These are phyloP conservation scores for Nothophoma quercina DNA, from an alignment of 2,329 filamentous ascomycete species.

Conservation along the genomic window DNA sequence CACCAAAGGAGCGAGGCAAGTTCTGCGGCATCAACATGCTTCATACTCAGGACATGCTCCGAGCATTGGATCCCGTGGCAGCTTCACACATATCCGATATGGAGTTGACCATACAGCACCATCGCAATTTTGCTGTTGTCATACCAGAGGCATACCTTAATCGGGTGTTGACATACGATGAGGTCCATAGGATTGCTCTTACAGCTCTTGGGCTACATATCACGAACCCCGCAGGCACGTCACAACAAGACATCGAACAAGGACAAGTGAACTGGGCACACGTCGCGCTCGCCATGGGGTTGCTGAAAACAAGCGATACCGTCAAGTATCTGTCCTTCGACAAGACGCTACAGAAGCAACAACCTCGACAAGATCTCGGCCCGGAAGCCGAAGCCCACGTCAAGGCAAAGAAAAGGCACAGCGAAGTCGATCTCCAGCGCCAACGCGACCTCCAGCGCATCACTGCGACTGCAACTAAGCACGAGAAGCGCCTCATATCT, in stretches of 20 bases:
- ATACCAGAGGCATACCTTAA: conserved; percentile 46
- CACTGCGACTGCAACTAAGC: conserved; percentile 61
- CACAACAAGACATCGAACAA: conserved; percentile 6
- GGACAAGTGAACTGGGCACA: conserved; percentile 50
- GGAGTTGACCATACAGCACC: conserved; percentile 26
- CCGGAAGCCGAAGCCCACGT: conserved; percentile 12
- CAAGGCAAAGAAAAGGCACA: conserved; percentile 18
- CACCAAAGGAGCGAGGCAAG: conserved; percentile 32
- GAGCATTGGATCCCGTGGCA: conserved; percentile 50
- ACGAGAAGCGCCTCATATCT: conserved; percentile 82
- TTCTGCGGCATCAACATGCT: conserved; percentile 66
- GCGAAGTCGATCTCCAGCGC: conserved; percentile 49
- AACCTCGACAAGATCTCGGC: conserved; percentile 12
- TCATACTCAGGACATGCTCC: conserved; percentile 70
- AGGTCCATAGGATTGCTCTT: conserved; percentile 67
- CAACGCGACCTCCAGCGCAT: conserved; percentile 59
- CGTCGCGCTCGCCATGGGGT: conserved; percentile 51
- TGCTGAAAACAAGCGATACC: conserved; percentile 57
- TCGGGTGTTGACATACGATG: conserved; percentile 65
- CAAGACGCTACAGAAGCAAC: conserved; percentile 11
- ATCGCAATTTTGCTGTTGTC: conserved; percentile 28
- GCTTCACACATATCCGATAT: conserved; percentile 34
- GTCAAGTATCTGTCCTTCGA: conserved; percentile 53
- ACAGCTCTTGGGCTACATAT: conserved; percentile 58
- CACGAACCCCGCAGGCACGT: conserved; percentile 21